phyloP scores from a whole-genome alignment of 148 eudicot species.

The Vaccinium corymbosum region DNA sequence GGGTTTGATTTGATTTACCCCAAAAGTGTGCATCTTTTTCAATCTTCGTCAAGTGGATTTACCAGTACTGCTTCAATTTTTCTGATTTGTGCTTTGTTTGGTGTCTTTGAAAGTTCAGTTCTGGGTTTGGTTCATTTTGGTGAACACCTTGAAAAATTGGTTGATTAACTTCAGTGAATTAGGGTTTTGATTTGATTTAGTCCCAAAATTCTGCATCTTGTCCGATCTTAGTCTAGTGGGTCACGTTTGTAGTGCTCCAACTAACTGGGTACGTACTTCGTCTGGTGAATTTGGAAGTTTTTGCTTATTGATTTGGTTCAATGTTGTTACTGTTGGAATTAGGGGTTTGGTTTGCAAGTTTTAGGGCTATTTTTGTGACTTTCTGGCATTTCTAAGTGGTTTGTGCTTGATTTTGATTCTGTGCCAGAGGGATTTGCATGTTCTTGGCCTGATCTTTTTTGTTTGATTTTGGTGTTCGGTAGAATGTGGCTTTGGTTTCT shows the following conservation, averaged over 20 bases:
- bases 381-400: neutral
- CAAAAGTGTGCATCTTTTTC: slow-evolving; percentile 7
- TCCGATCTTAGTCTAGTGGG: neutral
- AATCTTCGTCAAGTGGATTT: neutral
- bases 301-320: neutral
- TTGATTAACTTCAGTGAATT: neutral
- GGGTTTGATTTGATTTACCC: slow-evolving; percentile 6
- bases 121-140: neutral
- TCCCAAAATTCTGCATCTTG: slow-evolving; percentile 6
- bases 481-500: neutral
- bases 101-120: neutral
- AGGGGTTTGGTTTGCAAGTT: neutral
- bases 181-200: slow-evolving; percentile 2
- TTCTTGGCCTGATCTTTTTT: neutral
- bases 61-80: neutral
- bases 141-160: too few species aligned
- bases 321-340: neutral
- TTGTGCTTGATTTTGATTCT: neutral
- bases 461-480: neutral
- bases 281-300: neutral
- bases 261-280: neutral
- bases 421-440: neutral
- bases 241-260: slow-evolving; percentile 5
- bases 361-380: neutral
- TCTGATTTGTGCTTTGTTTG: neutral